Evolutionary conservation across 257 asterid genomes (phyloP), one percentile per base, ranked within the genome.

Genomic region (Solanum pimpinellifolium): DNA sequence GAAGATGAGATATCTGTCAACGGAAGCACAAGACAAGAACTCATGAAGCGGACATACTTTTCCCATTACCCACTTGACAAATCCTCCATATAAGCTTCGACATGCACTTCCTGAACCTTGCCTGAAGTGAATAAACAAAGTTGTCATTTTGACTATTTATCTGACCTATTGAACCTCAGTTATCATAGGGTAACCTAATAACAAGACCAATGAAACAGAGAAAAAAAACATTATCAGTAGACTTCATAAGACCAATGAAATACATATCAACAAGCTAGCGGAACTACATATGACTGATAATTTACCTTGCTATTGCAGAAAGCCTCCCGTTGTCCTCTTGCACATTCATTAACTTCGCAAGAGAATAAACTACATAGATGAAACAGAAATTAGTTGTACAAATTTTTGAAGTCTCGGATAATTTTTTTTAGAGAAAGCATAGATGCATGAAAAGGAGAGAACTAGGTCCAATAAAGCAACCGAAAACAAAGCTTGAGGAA

Each of bases 21-120:
- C 77, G 25, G 76, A 84, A 73, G 47, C 62, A 11, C 7, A 83
- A 27, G 27, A 85, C 15, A 81, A 70, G 70, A 68, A 62, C 3
- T 27, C 56, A 81, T 47, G 35, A 84, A 90, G 20, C 25, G 76
- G 29, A 88, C 91, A 6, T 93, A 97, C 99, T 86, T 94, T 93
- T 90, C 99, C 99, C 99, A 97, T 97, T 88, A 90, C 91, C 99
- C 99, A 97, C 94, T 97, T 96, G 86, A 95, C 99, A 93, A 97
- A 97, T 90, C 99, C 99, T 87, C 98, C 99, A 91, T 83, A 97
- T 83, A 97, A 92, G 88, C 99, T 95, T 89, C 99, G 98, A 87
- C 99, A 97, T 88, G 98, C 99, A 92, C 99, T 97, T 92, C 99
- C 99, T 23, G 99, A 96, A 80, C 98, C 96, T 92, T 93, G 98